Evolutionary conservation across 2,329 filamentous ascomycete genomes (phyloP).

Genomic region (Penicillium sp.): DNA sequence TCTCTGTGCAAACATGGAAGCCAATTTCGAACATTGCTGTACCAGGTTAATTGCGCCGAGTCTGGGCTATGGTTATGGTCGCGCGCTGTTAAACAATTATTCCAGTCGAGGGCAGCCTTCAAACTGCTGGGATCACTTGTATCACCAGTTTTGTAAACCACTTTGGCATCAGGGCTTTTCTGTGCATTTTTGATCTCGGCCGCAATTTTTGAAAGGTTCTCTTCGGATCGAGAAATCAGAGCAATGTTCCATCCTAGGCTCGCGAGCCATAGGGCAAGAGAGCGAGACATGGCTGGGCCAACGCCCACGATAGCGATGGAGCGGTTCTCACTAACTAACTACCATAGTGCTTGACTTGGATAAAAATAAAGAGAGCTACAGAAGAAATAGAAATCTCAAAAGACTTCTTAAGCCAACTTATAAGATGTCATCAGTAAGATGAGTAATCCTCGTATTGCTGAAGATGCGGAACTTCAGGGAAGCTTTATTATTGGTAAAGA

Average conservation of each 20-base stretch:
- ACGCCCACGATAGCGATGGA: not conserved
- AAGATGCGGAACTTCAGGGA: too few relatives aligned
- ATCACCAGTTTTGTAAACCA: not conserved
- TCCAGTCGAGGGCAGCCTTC: not conserved
- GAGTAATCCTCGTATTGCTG: too few relatives aligned
- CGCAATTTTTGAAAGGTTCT: not conserved
- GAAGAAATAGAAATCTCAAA: too few relatives aligned
- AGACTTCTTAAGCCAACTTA: too few relatives aligned
- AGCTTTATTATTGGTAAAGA: too few relatives aligned
- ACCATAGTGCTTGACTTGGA: not conserved
- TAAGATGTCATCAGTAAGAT: too few relatives aligned
- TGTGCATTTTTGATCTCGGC: not conserved
- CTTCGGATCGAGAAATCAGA: not conserved
- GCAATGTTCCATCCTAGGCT: not conserved
- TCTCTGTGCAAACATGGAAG: too few relatives aligned
- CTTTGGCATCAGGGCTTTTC: not conserved
- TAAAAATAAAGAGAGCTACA: too few relatives aligned
- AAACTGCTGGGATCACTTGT: not conserved
- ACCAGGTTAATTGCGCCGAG: too few relatives aligned
- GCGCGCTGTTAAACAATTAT: too few relatives aligned
- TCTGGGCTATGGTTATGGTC: too few relatives aligned
- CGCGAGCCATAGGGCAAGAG: slow-evolving; percentile 3
- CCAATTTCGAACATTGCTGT: too few relatives aligned
- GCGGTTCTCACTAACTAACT: not conserved
- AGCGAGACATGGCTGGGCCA: slow-evolving; percentile 2